phyloP scores from a whole-genome alignment of 495 filamentous ascomycete species.

The Aspergillus conjunctus region DNA sequence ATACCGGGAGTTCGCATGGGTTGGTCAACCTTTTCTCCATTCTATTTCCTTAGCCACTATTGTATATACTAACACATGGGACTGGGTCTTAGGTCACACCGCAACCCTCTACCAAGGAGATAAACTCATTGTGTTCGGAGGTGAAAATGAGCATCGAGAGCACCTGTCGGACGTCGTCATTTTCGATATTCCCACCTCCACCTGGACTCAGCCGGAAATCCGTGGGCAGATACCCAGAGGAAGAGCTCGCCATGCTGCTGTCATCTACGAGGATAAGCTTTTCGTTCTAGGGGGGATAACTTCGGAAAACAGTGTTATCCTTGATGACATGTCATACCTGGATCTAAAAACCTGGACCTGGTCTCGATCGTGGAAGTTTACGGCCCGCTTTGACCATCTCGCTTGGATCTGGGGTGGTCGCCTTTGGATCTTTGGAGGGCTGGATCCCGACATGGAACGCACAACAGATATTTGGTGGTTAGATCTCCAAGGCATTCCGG shows the following conservation, averaged over 20 bases:
- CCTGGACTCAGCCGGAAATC: conserved; percentile 90
- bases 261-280: conserved; percentile 93
- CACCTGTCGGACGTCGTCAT: conserved; percentile 96
- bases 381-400: conserved; percentile 89
- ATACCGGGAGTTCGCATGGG: conserved; percentile 98
- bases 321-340: conserved; percentile 94
- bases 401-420: conserved; percentile 88
- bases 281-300: conserved; percentile 92
- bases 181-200: conserved; percentile 87
- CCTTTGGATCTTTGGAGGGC: conserved; percentile 96
- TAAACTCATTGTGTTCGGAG: conserved; percentile 93
- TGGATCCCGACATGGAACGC: conserved; percentile 94
- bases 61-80: conserved; percentile 4
- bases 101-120: conserved; percentile 92
- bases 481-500: conserved; percentile 85
- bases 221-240: conserved; percentile 82
- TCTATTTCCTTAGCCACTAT: neutral
- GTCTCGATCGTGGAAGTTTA: conserved; percentile 95
- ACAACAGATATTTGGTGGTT: conserved; percentile 95
- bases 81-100: conserved; percentile 71
- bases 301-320: conserved; percentile 80
- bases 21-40: conserved; percentile 43
- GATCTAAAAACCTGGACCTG: conserved; percentile 97
- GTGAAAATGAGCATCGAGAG: conserved; percentile 95
- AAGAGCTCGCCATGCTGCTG: conserved; percentile 87